A percentile compares a stretch with the other conserved stretches of the same genome.
These are phyloP conservation scores for Isoetes taiwanensis DNA, from an alignment of 75 land plant genomes.

Conservation along the genomic window DNA sequence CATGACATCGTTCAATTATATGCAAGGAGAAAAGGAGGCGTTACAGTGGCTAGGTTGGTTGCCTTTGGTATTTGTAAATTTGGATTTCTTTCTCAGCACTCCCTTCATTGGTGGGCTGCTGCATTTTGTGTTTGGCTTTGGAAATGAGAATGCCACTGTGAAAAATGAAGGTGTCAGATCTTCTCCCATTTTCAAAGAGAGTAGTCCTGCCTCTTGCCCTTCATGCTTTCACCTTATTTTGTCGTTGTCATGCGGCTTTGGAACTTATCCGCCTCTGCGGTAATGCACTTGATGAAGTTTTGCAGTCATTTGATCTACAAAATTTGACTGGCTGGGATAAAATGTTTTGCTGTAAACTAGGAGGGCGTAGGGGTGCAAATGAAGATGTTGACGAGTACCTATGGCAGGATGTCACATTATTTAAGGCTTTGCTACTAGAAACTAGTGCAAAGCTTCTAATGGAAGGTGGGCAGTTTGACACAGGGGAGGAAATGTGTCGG, in stretches of 20 bases:
- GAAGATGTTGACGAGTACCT: slow-evolving; percentile 62
- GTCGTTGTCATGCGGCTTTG: slow-evolving; percentile 64
- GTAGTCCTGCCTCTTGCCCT: slow-evolving; percentile 71
- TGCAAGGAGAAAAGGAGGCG: slow-evolving; percentile 45
- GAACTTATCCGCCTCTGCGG: slow-evolving; percentile 69
- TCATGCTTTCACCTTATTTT: slow-evolving; percentile 44
- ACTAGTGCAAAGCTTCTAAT: slow-evolving; percentile 68
- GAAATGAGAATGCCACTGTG: slow-evolving; percentile 55
- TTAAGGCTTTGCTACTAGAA: slow-evolving; percentile 64
- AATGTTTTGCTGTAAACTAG: slow-evolving; percentile 46
- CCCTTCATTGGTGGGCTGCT: slow-evolving; percentile 75
- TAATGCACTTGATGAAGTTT: slow-evolving; percentile 63
- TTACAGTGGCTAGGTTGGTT: slow-evolving; percentile 37
- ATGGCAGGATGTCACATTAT: slow-evolving; percentile 71
- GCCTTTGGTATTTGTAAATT: slow-evolving; percentile 44
- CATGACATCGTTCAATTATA: slow-evolving; percentile 57
- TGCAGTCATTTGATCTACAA: slow-evolving; percentile 67
- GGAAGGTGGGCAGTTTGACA: slow-evolving; percentile 64
- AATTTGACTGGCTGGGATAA: slow-evolving; percentile 56
- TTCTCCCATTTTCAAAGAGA: slow-evolving; percentile 51
- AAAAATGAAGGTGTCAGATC: slow-evolving; percentile 59
- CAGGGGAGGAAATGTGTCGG: slow-evolving; percentile 58
- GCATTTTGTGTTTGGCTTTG: slow-evolving; percentile 73
- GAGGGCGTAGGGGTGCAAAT: too few relatives aligned
- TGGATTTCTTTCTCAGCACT: slow-evolving; percentile 25